A percentile compares a stretch with the other conserved stretches of the same genome.
These are phyloP conservation scores for Warburgia ugandensis DNA, from an alignment of 164 flowering plant species.

Conservation along the genomic window DNA sequence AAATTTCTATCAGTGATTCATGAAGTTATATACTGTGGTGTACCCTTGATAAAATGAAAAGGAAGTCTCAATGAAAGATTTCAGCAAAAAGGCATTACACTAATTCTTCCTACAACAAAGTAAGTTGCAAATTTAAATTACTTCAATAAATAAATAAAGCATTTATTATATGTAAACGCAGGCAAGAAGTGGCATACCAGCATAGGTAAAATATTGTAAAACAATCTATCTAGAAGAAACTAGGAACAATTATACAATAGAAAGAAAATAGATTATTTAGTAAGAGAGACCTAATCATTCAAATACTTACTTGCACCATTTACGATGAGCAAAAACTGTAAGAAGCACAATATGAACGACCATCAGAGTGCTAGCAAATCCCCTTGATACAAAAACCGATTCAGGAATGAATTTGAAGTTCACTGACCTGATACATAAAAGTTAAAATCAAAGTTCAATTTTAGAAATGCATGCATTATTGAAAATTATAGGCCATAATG, in stretches of 20 bases:
- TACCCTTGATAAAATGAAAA: not conserved
- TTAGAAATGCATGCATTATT: not conserved
- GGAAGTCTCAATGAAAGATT: not conserved
- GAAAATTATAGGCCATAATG: no score
- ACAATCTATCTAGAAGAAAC: no score
- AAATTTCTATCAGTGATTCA: not conserved
- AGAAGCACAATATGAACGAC: constrained; percentile 60
- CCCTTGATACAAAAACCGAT: constrained; percentile 64
- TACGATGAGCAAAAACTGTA: constrained; percentile 55
- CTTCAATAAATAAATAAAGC: not conserved
- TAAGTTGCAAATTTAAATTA: no score
- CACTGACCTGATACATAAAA: constrained; percentile 66
- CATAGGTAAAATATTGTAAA: no score
- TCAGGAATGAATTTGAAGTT: constrained; percentile 94
- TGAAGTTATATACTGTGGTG: no score
- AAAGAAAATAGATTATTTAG: not conserved
- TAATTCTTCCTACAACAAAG: no score
- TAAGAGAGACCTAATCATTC: not conserved
- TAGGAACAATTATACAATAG: no score
- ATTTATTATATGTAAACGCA: not conserved
- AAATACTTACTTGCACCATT: constrained; percentile 86
- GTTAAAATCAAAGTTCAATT: not conserved
- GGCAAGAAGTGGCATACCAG: not conserved
- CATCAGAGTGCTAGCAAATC: constrained; percentile 63
- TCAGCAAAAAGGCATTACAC: no score